A percentile compares a stretch with the other conserved stretches of the same genome.
phyloP scores from a whole-genome alignment of 768 basidiomycete genomes.

The Candolleomyces aberdarensis region DNA sequence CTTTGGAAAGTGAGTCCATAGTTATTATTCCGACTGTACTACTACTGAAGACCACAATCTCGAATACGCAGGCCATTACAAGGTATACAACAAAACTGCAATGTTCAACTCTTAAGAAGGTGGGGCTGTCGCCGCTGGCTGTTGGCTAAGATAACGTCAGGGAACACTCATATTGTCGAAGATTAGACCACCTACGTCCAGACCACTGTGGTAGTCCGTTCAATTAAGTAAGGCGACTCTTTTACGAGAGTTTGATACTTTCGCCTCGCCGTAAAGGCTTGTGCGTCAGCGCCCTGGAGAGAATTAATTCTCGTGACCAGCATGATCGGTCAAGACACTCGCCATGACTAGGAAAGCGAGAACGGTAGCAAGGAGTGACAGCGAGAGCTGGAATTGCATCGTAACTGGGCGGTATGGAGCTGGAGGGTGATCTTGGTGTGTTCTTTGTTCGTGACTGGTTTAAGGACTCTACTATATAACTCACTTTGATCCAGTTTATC shows the following conservation, averaged over 20 bases:
- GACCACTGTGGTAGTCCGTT: conserved; percentile 17
- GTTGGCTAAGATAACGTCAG: too few relatives aligned
- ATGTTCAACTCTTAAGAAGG: too few relatives aligned
- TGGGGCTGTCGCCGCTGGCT: too few relatives aligned
- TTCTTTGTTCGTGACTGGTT: background rate
- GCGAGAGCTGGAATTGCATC: background rate
- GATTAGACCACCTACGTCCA: conserved; percentile 7
- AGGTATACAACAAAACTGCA: too few relatives aligned
- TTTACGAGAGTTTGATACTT: conserved; percentile 16
- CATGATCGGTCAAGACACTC: too few relatives aligned
- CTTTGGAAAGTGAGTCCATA: too few relatives aligned
- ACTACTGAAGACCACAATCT: too few relatives aligned
- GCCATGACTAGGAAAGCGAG: background rate
- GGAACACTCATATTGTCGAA: too few relatives aligned
- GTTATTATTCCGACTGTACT: too few relatives aligned
- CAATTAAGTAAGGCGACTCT: conserved; percentile 20
- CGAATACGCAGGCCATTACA: too few relatives aligned
- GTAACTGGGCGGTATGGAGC: background rate
- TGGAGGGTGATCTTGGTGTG: background rate
- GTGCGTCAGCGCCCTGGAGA: conserved; percentile 12
- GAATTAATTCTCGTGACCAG: too few relatives aligned
- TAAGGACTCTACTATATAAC: background rate
- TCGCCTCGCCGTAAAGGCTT: conserved; percentile 16
- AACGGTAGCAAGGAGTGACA: background rate
- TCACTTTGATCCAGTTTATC: background rate